These are phyloP conservation scores for Pseudogymnoascus sp. DNA, from an alignment of 2,329 filamentous ascomycete species.

Conservation along the genomic window DNA sequence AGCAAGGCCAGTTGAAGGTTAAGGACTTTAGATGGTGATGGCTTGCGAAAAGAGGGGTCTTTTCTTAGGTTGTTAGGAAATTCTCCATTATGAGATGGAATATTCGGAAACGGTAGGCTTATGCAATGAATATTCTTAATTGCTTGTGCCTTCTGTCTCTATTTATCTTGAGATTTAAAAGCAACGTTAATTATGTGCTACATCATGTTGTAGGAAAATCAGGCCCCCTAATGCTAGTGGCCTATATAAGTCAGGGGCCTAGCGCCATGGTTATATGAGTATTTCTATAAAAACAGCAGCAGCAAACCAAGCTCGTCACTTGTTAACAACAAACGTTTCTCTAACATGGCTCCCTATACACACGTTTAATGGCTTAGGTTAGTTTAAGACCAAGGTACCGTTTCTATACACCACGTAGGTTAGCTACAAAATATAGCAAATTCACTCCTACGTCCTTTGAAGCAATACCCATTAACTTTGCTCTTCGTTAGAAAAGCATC, in stretches of 20 bases:
- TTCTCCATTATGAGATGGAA: no score
- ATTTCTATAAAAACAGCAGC: not conserved
- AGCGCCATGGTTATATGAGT: not conserved
- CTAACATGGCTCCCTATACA: not conserved
- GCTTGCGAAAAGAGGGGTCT: no score
- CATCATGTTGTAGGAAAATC: not conserved
- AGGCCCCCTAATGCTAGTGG: not conserved
- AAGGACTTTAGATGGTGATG: no score
- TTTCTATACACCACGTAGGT: slow-evolving; percentile 11
- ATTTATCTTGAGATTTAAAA: not conserved
- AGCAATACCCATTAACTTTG: slow-evolving; percentile 15
- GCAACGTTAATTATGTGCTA: not conserved
- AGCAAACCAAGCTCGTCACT: not conserved
- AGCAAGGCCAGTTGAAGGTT: no score
- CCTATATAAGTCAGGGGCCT: not conserved
- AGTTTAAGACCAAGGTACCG: not conserved
- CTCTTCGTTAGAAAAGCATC: slow-evolving; percentile 15
- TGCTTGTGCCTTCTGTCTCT: no score
- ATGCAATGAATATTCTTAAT: no score
- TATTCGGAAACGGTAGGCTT: no score
- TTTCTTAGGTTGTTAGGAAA: no score
- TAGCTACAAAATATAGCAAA: slow-evolving; percentile 15
- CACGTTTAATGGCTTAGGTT: not conserved
- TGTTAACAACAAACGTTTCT: not conserved
- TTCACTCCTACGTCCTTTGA: slow-evolving; percentile 13